Base-by-base conservation (phyloP, 345 rosid genomes). In the Schrenkiella parvula region DNA sequence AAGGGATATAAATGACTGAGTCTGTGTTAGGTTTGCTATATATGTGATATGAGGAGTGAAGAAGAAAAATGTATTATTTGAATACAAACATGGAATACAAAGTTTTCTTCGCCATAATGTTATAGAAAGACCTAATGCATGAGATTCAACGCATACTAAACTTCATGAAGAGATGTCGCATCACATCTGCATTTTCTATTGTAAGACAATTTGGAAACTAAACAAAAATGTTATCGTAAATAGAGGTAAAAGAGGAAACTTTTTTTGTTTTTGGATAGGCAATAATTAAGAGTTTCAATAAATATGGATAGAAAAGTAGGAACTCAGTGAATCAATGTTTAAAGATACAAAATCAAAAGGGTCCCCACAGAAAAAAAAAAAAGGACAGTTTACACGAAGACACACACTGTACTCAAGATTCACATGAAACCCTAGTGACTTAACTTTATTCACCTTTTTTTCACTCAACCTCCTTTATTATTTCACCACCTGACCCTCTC, bases 381-480 rank as follows among this genome's bases (percentile, higher is more conserved):
- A 74, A 74, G 62, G 78, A 74, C 78, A 74, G 78, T 59, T 74
- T 60, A 74, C 78, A 74, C 78, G 78, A 74, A 74, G 78, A 67
- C 48, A 39, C 38, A 31, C 19, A 74, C 68, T 74, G 73, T 67
- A 59, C 73, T 41, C 54, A 39, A 21, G 14, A 62, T 25, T 67
- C 73, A 67, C 78, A 74, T 74, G 73, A 68, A 74, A 57, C 78
- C 78, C 72, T 73, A 66, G 35, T 43, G 37, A 73, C 66, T 46
- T 56, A 18, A 64, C 77, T 64, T 72, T 72, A 72, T 72, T 72
- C 72, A 73, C 59, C 5, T 44, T 44, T 52, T 47, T 72, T 54
- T 72, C 65, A 73, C 65, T 72, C 70, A 44, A 32, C 17, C 17
- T 42, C 51, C 9, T 65, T 60, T 41, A 43, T 50, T 34, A 31